Base-by-base conservation (phyloP, 495 filamentous ascomycete genomes). In the Elasticomyces elasticus region DNA sequence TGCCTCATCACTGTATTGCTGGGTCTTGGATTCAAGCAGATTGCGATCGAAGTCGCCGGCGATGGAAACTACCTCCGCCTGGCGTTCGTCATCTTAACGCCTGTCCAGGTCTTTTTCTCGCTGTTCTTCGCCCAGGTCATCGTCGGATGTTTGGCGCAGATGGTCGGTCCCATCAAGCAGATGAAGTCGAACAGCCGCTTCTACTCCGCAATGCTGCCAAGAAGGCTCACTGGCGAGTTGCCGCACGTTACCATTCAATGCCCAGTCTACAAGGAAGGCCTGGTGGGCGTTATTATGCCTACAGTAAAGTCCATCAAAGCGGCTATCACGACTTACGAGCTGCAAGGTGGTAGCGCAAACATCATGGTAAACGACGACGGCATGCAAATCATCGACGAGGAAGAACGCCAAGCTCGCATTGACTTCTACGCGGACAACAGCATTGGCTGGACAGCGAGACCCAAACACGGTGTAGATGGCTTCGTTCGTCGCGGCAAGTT, bases 341-440 rank as follows among this genome's bases (percentile, higher is more conserved):
- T 88, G 37, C 85, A 88, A 64, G 85, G 85, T 51, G 85, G 85
- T 25, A 86, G 84, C 0, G 85, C 85, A 12, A 88, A 88, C 62
- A 79, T 89, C 68, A 86, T 89, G 61, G 76, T 89, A 69, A 87
- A 89, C 64, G 85, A 89, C 61, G 85, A 89, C 59, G 85, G 85
- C 52, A 70, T 89, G 37, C 86, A 88, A 64, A 69, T 88, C 17
- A 74, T 86, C 49, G 66, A 69, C 27, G 81, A 84, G 54, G 80
- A 85, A 52, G 81, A 85, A 37, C 74, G 81, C 46, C 74, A 71
- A 44, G 78, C 76, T 1, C 77, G 84, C 49, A 84, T 85, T 52
- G 82, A 87, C 15, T 79, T 79, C 55, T 79, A 79, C 52, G 68
- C 71, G 17, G 81, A 85, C 59, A 79, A 90, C 66, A 84, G 77